These are phyloP conservation scores for Metschnikowia koreensis DNA, from an alignment of 805 yeast genomes.

Conservation along the genomic window DNA sequence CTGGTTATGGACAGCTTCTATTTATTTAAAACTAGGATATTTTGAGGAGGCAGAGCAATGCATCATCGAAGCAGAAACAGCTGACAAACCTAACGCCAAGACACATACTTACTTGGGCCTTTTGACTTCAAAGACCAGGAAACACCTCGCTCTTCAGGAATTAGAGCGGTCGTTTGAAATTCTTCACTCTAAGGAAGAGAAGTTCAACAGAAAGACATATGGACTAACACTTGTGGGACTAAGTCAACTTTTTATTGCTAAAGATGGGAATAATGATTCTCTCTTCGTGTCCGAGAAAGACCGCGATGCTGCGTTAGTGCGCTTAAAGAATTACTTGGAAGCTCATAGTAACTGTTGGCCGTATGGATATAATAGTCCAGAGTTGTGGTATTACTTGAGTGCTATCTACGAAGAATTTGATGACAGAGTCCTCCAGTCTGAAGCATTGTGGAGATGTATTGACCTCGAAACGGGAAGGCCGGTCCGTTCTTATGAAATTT, in stretches of 20 bases:
- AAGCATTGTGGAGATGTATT: slow-evolving; percentile 60
- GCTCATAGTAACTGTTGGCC: slow-evolving; percentile 37
- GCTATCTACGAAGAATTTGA: slow-evolving; percentile 58
- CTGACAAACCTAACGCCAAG: slow-evolving; percentile 43
- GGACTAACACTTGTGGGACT: slow-evolving; percentile 55
- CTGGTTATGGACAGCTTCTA: slow-evolving; percentile 73
- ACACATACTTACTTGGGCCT: slow-evolving; percentile 52
- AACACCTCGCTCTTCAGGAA: slow-evolving; percentile 55
- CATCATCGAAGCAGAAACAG: slow-evolving; percentile 64
- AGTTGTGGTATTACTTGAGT: slow-evolving; percentile 70
- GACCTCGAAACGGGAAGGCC: slow-evolving; percentile 62
- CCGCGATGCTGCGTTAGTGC: slow-evolving; percentile 56
- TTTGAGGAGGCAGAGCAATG: slow-evolving; percentile 66
- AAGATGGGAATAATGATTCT: slow-evolving; percentile 30
- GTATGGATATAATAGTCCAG: slow-evolving; percentile 43
- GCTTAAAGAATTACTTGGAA: slow-evolving; percentile 49
- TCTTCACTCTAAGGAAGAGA: slow-evolving; percentile 23
- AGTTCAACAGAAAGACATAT: slow-evolving; percentile 35
- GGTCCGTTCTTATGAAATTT: slow-evolving; percentile 40
- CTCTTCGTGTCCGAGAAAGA: slow-evolving; percentile 57
- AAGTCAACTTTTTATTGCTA: slow-evolving; percentile 47
- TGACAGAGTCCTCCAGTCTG: slow-evolving; percentile 47
- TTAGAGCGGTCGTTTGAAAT: slow-evolving; percentile 60
- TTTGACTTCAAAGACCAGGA: slow-evolving; percentile 41
- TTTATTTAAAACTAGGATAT: slow-evolving; percentile 58